Base-by-base conservation (phyloP, 2,329 filamentous ascomycete genomes). In the Purpureocillium lavendulum region DNA sequence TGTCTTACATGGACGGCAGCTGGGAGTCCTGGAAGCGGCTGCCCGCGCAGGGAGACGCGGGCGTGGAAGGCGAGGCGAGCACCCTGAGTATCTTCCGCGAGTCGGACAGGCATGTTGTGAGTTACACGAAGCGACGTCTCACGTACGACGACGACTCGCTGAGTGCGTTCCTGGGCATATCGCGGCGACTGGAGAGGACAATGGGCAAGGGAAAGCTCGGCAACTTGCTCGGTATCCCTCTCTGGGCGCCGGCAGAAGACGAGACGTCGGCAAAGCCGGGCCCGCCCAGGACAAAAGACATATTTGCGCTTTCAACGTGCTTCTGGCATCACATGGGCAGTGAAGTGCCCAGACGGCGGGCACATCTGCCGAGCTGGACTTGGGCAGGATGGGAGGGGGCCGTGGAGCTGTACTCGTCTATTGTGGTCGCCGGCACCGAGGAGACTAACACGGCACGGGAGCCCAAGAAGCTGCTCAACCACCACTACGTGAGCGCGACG, bases 311-410 rank as follows among this genome's bases (percentile, higher is more conserved):
- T 30, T 52, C 57, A 3, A 60, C 57, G 5, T 57, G 57, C 35
- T 61, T 61, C 42, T 61, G 58, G 58, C 58, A 61, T n/a, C 58
- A 61, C 36, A 49, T 47, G 29, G 53, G 56, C 4, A 48, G 46
- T 7, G 41, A 42, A 9, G 45, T 49, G 33, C 53, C 52, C 2
- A 49, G 39, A n/a, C 40, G 58, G 32, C 49, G 57, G 1, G 41
- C 44, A 0, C 58, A 61, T 31, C 45, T 61, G 37, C 59, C 59
- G 8, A 61, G 59, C 42, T 61, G 59, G 59, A 58, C 58, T 2
- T 61, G 59, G 59, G 58, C 58, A 3, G 59, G 59, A 2, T 61
- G 59, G 59, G 49, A 52, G 14, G 59, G 59, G 12, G 46, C 54
- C 5, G 59, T 61, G 11, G 58, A 60, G 24, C 45, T 61, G 33